These are phyloP conservation scores for Chlorella sp. DNA, from an alignment of 139 green algal genomes.

Conservation along the genomic window DNA sequence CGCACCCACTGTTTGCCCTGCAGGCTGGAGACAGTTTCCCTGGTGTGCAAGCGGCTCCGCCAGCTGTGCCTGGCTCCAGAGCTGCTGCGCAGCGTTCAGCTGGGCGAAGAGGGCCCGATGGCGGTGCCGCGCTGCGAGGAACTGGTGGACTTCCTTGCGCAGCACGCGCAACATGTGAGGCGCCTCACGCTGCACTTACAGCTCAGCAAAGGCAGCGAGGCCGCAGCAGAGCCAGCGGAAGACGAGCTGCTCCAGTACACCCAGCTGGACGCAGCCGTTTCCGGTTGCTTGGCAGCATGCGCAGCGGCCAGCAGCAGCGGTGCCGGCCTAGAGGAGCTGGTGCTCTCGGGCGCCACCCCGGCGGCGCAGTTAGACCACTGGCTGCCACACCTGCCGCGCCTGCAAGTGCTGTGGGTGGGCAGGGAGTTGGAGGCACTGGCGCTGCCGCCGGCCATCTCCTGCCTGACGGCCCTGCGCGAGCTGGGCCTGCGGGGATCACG, in stretches of 20 bases:
- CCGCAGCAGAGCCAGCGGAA: too few relatives aligned
- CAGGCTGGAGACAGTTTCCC: not conserved
- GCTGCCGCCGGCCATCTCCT: not conserved
- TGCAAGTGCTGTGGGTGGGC: not conserved
- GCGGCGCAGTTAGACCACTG: not conserved
- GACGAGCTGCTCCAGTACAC: not conserved
- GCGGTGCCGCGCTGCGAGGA: not conserved
- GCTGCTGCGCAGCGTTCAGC: slow-evolving; percentile 7
- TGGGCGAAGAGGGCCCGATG: not conserved
- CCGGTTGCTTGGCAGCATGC: not conserved
- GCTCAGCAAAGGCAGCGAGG: too few relatives aligned
- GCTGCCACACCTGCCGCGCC: not conserved
- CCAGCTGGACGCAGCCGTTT: not conserved
- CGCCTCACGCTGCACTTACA: not conserved
- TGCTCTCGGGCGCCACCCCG: not conserved
- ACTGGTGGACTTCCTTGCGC: not conserved
- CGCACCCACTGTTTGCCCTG: too few relatives aligned
- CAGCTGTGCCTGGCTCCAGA: not conserved
- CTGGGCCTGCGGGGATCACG: not conserved
- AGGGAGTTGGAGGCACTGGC: not conserved
- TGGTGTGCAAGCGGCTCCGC: slow-evolving; percentile 1
- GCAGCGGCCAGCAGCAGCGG: not conserved
- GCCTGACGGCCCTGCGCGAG: not conserved
- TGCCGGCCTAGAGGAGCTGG: not conserved
- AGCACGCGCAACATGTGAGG: not conserved